Evolutionary conservation across 129 eudicot species (phyloP), one percentile per base, ranked within the genome.

Genomic region (Pseudognaphalium luteoalbum): DNA sequence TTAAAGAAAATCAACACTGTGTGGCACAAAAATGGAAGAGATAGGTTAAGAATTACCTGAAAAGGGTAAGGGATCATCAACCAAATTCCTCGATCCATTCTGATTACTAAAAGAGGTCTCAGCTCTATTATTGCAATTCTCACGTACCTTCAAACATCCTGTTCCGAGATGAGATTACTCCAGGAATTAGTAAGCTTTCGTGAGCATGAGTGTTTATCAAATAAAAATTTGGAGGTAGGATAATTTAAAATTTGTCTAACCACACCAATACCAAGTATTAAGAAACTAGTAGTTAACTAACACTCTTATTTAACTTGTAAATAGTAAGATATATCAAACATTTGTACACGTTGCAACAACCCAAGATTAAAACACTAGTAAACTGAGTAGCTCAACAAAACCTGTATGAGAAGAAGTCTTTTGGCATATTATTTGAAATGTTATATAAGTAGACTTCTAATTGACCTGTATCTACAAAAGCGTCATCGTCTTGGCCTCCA

Each of bases 21-120:
- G 22, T 7, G 41, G 7, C 75, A 60, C 25, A 16, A 67, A 68
- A 29, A 11, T 16, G 33, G 9, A 16, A 56, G 41, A 57, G 34
- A 58, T 4, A 68, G 56, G 33, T 70, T 30, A 70, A 11, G 35
- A 28, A 15, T 42, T 52, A 79, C 66, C 83, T 52, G 41, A 35
- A 35, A 35, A 35, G 41, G 41, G 41, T 33, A 56, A 41, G 29
- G 60, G 17, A 22, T 80, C 83, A 41, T 78, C 73, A 58, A 86
- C 92, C 21, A 88, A 78, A 69, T 80, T 90, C 57, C 94, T 89
- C 37, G 71, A 80, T 78, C 90, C 98, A 15, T 88, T 88, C 10
- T 82, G 81, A 57, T 86, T 89, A 71, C 85, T 81, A 16, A 89
- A 80, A 39, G 80, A 51, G 51, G 66, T 75, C 76, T 72, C 79